Evolutionary conservation across 192 early-diverging fungal species (phyloP).

Genomic region (Coemansia asiatica): DNA sequence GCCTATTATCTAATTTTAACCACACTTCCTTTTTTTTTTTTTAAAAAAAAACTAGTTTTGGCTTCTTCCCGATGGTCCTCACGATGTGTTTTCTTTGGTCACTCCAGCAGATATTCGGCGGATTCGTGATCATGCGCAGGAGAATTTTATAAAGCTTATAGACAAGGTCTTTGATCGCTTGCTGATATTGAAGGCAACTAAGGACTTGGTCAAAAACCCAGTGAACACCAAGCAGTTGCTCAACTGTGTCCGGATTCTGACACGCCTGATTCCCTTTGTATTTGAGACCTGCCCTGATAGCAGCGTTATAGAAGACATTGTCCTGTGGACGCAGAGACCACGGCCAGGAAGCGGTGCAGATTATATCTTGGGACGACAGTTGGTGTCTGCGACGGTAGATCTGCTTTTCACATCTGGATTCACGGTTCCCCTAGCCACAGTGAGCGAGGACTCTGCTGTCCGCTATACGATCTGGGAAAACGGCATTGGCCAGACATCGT

Average conservation of each 20-base stretch:
- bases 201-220: constrained; percentile 54
- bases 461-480: constrained; percentile 76
- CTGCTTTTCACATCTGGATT: constrained; percentile 70
- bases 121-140: constrained; percentile 69
- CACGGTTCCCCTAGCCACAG: constrained; percentile 60
- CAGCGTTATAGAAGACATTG: constrained; percentile 32
- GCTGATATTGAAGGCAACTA: constrained; percentile 52
- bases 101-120: constrained; percentile 79
- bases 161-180: constrained; percentile 69
- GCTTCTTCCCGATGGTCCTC: constrained; percentile 57
- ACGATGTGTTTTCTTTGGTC: constrained; percentile 87
- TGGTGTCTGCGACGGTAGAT: constrained; percentile 57
- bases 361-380: constrained; percentile 55
- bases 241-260: constrained; percentile 82
- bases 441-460: constrained; percentile 53
- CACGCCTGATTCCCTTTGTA: constrained; percentile 80
- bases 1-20: not conserved
- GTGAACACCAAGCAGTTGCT: constrained; percentile 64
- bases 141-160: constrained; percentile 77
- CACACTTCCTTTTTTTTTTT: constrained; percentile 18
- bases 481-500: constrained; percentile 71
- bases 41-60: constrained; percentile 58
- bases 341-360: constrained; percentile 47
- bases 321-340: constrained; percentile 47
- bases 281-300: constrained; percentile 62